A percentile compares a stretch with the other conserved stretches of the same genome.
Conservation (phyloP, 305 asterid genomes). For the Solanum hybrid region DNA sequence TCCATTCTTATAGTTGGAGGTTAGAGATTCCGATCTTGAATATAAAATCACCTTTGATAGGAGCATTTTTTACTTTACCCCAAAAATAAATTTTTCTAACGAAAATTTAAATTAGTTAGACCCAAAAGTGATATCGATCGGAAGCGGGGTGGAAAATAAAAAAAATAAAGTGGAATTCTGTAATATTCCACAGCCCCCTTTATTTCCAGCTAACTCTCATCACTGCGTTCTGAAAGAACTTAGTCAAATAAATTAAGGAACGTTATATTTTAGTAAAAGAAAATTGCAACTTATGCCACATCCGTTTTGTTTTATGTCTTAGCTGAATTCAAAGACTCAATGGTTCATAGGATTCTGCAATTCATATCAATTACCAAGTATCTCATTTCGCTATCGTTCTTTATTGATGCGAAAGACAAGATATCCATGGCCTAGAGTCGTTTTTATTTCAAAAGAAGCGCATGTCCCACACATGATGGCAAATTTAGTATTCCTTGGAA, state of each 20-base stretch:
- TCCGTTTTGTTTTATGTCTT: neutral
- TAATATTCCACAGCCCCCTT: neutral
- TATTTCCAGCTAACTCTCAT: neutral
- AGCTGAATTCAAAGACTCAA: too few species aligned
- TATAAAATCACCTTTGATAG: neutral
- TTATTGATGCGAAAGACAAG: neutral
- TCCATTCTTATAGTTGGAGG: neutral
- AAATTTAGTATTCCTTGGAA: too few species aligned
- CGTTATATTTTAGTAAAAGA: neutral
- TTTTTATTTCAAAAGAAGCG: neutral
- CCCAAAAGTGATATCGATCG: neutral
- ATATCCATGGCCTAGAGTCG: neutral
- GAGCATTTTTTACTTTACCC: too few species aligned
- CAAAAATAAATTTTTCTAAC: neutral
- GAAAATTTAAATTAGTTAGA: neutral
- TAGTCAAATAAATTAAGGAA: neutral
- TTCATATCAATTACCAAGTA: neutral
- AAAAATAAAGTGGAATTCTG: neutral
- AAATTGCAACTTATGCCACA: neutral
- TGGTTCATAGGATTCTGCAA: neutral
- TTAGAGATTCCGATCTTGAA: fast-evolving
- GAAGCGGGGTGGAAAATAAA: neutral
- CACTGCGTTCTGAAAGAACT: neutral
- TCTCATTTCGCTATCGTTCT: too few species aligned
- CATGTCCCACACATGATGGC: neutral